Conservation (phyloP, 2,329 filamentous ascomycete genomes). For the Epichloe scottii region DNA sequence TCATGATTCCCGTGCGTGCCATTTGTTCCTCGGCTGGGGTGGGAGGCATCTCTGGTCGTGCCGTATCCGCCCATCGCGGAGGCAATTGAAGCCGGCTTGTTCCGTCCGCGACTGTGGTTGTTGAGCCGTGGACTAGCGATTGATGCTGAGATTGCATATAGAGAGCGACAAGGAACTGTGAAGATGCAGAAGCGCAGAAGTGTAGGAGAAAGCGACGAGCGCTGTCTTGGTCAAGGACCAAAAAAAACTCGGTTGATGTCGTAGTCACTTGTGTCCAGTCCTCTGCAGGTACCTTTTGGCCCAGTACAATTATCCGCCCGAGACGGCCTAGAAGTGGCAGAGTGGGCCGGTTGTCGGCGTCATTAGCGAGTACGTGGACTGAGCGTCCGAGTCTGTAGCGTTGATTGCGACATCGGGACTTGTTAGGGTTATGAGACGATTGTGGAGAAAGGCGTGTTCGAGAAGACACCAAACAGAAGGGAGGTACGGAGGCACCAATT, state of each 20-base stretch:
- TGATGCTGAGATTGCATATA: not conserved
- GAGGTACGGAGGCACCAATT: no score
- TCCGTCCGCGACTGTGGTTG: not conserved
- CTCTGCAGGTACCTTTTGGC: no score
- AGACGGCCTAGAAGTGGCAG: no score
- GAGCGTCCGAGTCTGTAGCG: not conserved
- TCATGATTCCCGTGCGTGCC: slow-evolving; percentile 1
- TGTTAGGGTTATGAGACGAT: not conserved
- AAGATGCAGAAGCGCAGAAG: not conserved
- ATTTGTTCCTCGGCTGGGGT: not conserved
- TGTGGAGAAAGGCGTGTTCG: not conserved
- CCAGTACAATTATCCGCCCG: no score
- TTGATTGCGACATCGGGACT: not conserved
- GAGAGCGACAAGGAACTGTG: not conserved
- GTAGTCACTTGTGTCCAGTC: no score
- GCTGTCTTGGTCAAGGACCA: no score
- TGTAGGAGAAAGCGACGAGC: not conserved
- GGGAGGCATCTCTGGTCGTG: slow-evolving; percentile 1
- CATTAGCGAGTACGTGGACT: no score
- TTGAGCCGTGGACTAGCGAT: not conserved
- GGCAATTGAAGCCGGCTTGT: not conserved
- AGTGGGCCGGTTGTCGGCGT: no score
- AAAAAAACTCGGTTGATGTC: no score
- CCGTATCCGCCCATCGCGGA: slow-evolving; percentile 9
- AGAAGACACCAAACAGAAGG: no score